Evolutionary conservation across 805 yeast genomes (phyloP).

Genomic region (Saturnispora sekii): DNA sequence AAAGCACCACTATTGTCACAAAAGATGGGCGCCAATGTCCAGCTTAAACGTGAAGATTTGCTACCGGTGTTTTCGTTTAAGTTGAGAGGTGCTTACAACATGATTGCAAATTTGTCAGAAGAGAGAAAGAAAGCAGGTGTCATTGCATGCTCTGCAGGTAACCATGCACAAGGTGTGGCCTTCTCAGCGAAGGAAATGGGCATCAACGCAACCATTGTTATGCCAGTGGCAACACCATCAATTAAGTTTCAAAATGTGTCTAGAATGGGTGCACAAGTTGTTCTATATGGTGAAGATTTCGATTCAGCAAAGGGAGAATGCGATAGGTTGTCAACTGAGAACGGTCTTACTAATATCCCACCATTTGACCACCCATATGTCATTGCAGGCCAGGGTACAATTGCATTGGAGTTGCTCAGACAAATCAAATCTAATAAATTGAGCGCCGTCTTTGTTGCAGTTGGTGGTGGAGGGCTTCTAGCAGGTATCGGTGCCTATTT

Average conservation of each 20-base stretch:
- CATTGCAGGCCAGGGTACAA: conserved; percentile 98
- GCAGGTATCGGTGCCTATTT: conserved; percentile 87
- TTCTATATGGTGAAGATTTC: conserved; percentile 85
- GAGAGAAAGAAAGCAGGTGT: conserved; percentile 71
- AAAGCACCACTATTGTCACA: conserved; percentile 67
- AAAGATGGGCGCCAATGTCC: conserved; percentile 64
- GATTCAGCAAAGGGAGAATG: conserved; percentile 95
- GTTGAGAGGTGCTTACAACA: conserved; percentile 94
- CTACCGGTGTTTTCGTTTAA: conserved; percentile 94
- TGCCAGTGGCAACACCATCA: conserved; percentile 96
- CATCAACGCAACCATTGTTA: conserved; percentile 92
- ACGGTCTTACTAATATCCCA: conserved; percentile 84
- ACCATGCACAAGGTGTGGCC: conserved; percentile 99
- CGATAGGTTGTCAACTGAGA: conserved; percentile 51
- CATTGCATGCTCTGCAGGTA: conserved; percentile 97
- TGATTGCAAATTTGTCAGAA: conserved; percentile 80
- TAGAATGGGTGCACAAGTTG: conserved; percentile 89
- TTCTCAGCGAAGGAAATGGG: conserved; percentile 75
- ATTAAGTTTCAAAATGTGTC: conserved; percentile 89
- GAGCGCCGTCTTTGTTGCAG: conserved; percentile 81
- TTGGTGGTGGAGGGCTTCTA: conserved; percentile 96
- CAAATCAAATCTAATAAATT: conserved; percentile 72
- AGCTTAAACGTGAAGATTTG: conserved; percentile 83
- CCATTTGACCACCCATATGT: conserved; percentile 98
- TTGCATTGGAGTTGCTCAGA: conserved; percentile 85